These are phyloP conservation scores for Penicillium expansum DNA, from an alignment of 2,329 filamentous ascomycete species.

Conservation along the genomic window DNA sequence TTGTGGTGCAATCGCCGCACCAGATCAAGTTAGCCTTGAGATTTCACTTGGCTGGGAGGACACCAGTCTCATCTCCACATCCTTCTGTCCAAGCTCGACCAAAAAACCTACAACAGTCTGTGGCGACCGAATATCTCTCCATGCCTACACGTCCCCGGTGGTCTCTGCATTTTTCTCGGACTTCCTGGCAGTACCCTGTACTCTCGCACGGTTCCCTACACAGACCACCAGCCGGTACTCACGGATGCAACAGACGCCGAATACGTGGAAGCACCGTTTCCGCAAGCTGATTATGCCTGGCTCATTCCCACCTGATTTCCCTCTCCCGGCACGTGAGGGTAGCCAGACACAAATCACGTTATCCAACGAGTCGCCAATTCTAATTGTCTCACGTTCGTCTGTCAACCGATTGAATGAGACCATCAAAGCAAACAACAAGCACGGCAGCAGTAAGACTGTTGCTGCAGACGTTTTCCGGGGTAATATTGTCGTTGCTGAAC, in stretches of 20 bases:
- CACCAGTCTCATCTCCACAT: conserved; percentile 60
- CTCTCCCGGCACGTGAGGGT: conserved; percentile 51
- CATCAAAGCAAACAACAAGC: conserved; percentile 59
- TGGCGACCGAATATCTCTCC: conserved; percentile 71
- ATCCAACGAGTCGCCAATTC: conserved; percentile 90
- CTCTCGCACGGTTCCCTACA: conserved; percentile 78
- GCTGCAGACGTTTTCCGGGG: conserved; percentile 77
- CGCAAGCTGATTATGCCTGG: conserved; percentile 47
- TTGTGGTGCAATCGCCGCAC: conserved; percentile 36
- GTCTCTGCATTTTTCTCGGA: conserved; percentile 76
- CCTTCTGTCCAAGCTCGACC: conserved; percentile 51
- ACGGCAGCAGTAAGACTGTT: conserved; percentile 57
- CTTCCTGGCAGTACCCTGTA: conserved; percentile 73
- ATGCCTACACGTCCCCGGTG: conserved; percentile 63
- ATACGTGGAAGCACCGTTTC: conserved; percentile 22
- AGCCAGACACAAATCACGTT: conserved; percentile 61
- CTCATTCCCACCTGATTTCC: conserved; percentile 50
- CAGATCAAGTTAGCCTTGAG: conserved; percentile 32
- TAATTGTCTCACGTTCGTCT: conserved; percentile 77
- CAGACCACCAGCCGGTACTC: conserved; percentile 65
- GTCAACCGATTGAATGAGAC: conserved; percentile 72
- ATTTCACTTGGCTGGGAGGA: conserved; percentile 36
- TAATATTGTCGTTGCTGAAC: conserved; percentile 72
- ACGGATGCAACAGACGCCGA: conserved; percentile 64
- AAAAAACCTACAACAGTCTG: conserved; percentile 67